Conservation (phyloP, 2,329 filamentous ascomycete species). For the Talaromyces sp. region DNA sequence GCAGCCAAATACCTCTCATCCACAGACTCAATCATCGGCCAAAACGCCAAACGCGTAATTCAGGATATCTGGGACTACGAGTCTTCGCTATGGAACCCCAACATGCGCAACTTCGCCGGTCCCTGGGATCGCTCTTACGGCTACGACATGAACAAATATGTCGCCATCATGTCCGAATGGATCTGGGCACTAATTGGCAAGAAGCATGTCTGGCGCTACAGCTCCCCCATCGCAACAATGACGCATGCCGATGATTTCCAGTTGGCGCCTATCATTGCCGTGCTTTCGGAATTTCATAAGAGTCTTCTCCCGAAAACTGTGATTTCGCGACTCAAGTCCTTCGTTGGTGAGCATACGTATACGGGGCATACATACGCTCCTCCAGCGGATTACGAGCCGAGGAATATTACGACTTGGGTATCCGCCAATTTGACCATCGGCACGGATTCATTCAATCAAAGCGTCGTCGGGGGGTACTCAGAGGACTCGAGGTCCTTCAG, state of each 20-base stretch:
- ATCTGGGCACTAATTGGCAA: slow-evolving; percentile 54
- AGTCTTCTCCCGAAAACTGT: slow-evolving; percentile 46
- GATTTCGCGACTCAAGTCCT: slow-evolving; percentile 42
- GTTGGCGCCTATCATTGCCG: slow-evolving; percentile 57
- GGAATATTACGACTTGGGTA: slow-evolving; percentile 62
- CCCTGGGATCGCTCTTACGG: slow-evolving; percentile 65
- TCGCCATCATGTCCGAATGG: slow-evolving; percentile 58
- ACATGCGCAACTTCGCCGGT: slow-evolving; percentile 61
- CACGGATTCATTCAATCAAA: slow-evolving; percentile 58
- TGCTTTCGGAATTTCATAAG: slow-evolving; percentile 53
- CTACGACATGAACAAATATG: slow-evolving; percentile 63
- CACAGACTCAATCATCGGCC: slow-evolving; percentile 53
- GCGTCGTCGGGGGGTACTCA: slow-evolving; percentile 55
- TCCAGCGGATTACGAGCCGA: slow-evolving; percentile 56
- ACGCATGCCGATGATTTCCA: slow-evolving; percentile 61
- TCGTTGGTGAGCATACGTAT: slow-evolving; percentile 56
- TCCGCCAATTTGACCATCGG: slow-evolving; percentile 59
- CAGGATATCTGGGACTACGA: slow-evolving; percentile 54
- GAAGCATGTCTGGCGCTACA: slow-evolving; percentile 29
- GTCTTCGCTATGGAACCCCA: slow-evolving; percentile 57
- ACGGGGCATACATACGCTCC: slow-evolving; percentile 56
- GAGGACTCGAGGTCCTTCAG: slow-evolving; percentile 56
- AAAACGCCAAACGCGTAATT: slow-evolving; percentile 55
- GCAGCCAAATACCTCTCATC: slow-evolving; percentile 60
- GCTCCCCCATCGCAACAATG: slow-evolving; percentile 49